A percentile compares a stretch with the other conserved stretches of the same genome.
These are phyloP conservation scores for Fusarium buharicum DNA, from an alignment of 2,329 filamentous ascomycete genomes.

Conservation along the genomic window DNA sequence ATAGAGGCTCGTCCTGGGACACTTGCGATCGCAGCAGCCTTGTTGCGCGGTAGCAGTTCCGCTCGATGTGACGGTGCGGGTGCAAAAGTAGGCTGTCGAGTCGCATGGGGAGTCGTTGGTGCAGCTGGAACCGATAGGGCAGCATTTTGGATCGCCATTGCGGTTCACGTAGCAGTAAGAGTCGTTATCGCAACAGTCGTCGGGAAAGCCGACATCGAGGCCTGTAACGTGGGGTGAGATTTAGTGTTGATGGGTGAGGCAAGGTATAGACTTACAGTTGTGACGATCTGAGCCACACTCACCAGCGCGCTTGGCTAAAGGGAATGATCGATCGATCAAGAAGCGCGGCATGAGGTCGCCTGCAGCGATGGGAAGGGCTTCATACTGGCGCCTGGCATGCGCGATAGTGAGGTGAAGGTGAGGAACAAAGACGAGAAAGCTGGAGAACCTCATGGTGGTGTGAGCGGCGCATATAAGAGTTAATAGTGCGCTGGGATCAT, in stretches of 20 bases:
- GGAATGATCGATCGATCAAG: conserved; percentile 45
- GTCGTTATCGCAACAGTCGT: conserved; percentile 56
- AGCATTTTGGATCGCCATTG: conserved; percentile 52
- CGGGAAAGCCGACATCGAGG: conserved; percentile 53
- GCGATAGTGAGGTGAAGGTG: conserved; percentile 16
- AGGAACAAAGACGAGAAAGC: conserved; percentile 23
- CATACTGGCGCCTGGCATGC: conserved; percentile 37
- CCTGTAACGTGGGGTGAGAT: conserved; percentile 46
- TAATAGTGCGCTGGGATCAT: conserved; percentile 13
- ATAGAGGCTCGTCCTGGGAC: conserved; percentile 56
- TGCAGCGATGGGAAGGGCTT: conserved; percentile 30
- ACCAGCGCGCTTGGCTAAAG: conserved; percentile 45
- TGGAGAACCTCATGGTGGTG: conserved; percentile 38
- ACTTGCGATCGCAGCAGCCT: conserved; percentile 55
- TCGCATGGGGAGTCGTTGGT: conserved; percentile 50
- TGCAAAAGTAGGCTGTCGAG: conserved; percentile 50
- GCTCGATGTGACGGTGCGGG: conserved; percentile 43
- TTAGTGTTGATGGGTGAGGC: not conserved
- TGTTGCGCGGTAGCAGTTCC: conserved; percentile 43
- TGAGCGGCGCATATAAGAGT: not conserved
- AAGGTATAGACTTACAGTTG: conserved; percentile 45
- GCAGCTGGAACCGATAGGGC: conserved; percentile 57
- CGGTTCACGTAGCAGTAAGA: conserved; percentile 59
- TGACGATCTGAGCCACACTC: conserved; percentile 46
- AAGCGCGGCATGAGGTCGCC: conserved; percentile 49